Evolutionary conservation across 2,329 filamentous ascomycete species (phyloP).

Genomic region (Apiospora marii): DNA sequence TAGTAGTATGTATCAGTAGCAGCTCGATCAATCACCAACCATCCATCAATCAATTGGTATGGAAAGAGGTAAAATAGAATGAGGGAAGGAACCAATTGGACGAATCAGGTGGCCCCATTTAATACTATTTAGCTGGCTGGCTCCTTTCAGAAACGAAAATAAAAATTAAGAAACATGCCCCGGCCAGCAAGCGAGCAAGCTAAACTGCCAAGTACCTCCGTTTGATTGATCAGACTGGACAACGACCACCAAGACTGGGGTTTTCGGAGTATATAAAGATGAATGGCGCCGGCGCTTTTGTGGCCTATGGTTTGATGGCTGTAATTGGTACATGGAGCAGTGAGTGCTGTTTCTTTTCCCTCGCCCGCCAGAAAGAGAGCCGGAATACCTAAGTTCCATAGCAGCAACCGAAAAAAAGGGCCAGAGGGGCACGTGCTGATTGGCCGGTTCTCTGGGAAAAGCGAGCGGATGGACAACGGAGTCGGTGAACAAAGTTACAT

Average conservation of each 20-base stretch:
- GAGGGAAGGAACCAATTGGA: constrained; percentile 37
- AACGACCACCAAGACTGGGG: background rate
- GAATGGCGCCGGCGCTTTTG: constrained; percentile 14
- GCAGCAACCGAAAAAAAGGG: constrained; percentile 21
- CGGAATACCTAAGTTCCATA: constrained; percentile 2
- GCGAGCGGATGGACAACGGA: constrained; percentile 42
- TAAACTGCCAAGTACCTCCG: background rate
- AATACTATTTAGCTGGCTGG: background rate
- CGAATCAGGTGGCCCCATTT: constrained; percentile 36
- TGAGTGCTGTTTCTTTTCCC: constrained; percentile 15
- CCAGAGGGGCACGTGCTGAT: constrained; percentile 25
- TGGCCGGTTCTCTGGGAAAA: constrained; percentile 7
- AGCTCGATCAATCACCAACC: background rate
- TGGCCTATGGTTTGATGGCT: constrained; percentile 27
- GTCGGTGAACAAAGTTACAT: constrained; percentile 50
- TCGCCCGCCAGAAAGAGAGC: background rate
- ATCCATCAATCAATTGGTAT: constrained; percentile 2
- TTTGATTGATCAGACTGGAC: background rate
- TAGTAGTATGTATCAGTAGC: background rate
- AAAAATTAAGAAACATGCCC: background rate
- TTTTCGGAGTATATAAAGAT: constrained; percentile 11
- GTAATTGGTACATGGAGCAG: background rate
- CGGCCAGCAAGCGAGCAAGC: constrained; percentile 3
- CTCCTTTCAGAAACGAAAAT: background rate
- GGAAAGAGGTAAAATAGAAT: constrained; percentile 33